phyloP scores from a whole-genome alignment of 2,329 filamentous ascomycete genomes.

The Diaporthe nobilis region DNA sequence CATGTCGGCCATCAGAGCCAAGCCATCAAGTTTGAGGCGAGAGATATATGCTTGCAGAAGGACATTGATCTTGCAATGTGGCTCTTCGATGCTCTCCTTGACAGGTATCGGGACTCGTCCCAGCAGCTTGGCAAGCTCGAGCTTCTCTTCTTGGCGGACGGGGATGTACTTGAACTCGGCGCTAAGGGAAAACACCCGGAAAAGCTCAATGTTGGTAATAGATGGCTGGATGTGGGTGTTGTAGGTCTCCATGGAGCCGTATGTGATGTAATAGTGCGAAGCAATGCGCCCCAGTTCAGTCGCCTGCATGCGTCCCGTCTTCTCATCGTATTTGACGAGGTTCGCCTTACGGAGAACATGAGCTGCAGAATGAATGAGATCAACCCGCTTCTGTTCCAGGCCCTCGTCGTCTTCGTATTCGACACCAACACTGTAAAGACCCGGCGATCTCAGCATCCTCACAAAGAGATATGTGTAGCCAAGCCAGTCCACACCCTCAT shows the following conservation, averaged over 20 bases:
- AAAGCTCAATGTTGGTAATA: slow-evolving; percentile 94
- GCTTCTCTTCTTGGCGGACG: slow-evolving; percentile 96
- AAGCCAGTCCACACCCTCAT: slow-evolving; percentile 99
- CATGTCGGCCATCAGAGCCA: slow-evolving; percentile 97
- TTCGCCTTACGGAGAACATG: slow-evolving; percentile 88
- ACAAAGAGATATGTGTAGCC: slow-evolving; percentile 99
- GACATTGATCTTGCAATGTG: slow-evolving; percentile 98
- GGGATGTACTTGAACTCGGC: slow-evolving; percentile 99
- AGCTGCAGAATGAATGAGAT: slow-evolving; percentile 94
- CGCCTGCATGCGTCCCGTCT: slow-evolving; percentile 86
- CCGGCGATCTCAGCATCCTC: slow-evolving; percentile 95
- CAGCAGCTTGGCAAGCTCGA: slow-evolving; percentile 93
- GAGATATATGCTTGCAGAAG: slow-evolving; percentile 97
- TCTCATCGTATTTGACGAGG: slow-evolving; percentile 95
- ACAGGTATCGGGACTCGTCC: slow-evolving; percentile 94
- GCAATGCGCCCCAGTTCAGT: slow-evolving; percentile 96
- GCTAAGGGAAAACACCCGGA: slow-evolving; percentile 95
- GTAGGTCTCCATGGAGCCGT: slow-evolving; percentile 97
- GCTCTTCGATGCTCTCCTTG: slow-evolving; percentile 97
- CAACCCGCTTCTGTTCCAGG: slow-evolving; percentile 96
- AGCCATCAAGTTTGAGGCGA: slow-evolving; percentile 90
- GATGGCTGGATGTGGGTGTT: slow-evolving; percentile 95
- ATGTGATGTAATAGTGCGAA: slow-evolving; percentile 98
- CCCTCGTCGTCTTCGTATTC: slow-evolving; percentile 95
- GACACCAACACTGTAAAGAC: slow-evolving; percentile 93